Percentiles rank a stretch among this genome's conserved stretches.
Conservation (phyloP, 1,139 yeast genomes). For the Taiozyma sp. region DNA sequence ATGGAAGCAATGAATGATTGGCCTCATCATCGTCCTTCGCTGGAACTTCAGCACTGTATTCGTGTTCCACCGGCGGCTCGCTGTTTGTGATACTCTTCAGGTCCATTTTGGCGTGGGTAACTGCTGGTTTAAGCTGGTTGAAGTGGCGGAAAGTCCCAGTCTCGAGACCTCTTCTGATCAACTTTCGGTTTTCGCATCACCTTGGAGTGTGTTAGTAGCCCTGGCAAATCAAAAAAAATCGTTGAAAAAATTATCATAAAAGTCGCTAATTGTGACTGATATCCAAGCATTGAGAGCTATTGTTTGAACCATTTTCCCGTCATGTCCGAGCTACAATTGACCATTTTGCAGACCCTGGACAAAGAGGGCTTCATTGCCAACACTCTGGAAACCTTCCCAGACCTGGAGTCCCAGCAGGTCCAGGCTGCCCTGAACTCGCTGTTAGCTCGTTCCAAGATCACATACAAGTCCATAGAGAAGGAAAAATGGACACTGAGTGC, state of each 20-base stretch:
- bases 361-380: conserved; percentile 56
- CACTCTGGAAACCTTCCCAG: conserved; percentile 54
- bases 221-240: background rate
- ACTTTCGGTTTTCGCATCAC: background rate
- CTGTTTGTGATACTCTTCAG: background rate
- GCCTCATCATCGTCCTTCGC: background rate
- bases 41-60: background rate
- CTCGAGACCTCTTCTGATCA: background rate
- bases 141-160: background rate
- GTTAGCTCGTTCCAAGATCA: conserved; percentile 77
- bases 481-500: conserved; percentile 71
- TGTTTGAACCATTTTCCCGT: background rate
- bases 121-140: background rate
- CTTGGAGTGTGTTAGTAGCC: background rate
- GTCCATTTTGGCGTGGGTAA: background rate
- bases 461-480: conserved; percentile 65
- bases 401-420: conserved; percentile 44
- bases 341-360: conserved; percentile 57
- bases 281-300: background rate
- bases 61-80: background rate
- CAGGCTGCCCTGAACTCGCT: conserved; percentile 83
- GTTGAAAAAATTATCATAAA: background rate
- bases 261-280: background rate
- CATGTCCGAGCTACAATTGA: conserved; percentile 34
- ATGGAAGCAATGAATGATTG: background rate